Base-by-base conservation (phyloP, 805 yeast genomes). In the Aciculoconidium aculeatum region DNA sequence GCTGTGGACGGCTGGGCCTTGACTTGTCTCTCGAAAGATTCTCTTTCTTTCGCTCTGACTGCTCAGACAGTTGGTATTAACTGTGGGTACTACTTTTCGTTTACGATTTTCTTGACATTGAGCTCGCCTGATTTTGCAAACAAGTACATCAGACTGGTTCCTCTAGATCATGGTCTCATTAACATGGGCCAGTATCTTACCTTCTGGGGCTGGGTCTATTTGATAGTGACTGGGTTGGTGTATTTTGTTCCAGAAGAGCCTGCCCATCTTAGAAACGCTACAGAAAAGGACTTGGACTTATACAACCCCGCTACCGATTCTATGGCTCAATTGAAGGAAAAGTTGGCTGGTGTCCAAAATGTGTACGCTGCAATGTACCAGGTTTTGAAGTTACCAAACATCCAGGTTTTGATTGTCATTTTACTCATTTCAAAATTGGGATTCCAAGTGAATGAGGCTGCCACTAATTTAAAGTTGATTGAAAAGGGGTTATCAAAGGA, bases 1-100 rank as follows among this genome's bases (percentile, higher is more conserved):
- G 97, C 98, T 0, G 98, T 92, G 13, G 98, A 92, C 59, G 97
- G 98, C 7, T 92, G 98, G 98, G 96, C 97, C 0, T 61, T 92
- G 47, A 92, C 96, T 1, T 76, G 90, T 21, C 64, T 92, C 30
- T 76, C 88, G 11, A 77, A 77, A 15, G 74, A 73, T 15, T 80
- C 94, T 9, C 65, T 92, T 37, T 78, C 94, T 11, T 92, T 77
- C 61, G 97, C 98, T 0, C 84, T 95, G 4, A 92, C 98, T 0
- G 98, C 98, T 0, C 98, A 92, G 57, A 92, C 98, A 0, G 75
- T 92, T 25, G 98, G 98, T 0, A 68, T 92, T 37, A 92, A 92
- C 58, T 70, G 90, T 3, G 98, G 98, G 13, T 92, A 90, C 51
- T 92, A 92, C 50, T 57, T 82, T 36, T 80, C 94, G 6, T 92